Conservation (phyloP, 495 filamentous ascomycete genomes). For the Rostrohypoxylon terebratum region DNA sequence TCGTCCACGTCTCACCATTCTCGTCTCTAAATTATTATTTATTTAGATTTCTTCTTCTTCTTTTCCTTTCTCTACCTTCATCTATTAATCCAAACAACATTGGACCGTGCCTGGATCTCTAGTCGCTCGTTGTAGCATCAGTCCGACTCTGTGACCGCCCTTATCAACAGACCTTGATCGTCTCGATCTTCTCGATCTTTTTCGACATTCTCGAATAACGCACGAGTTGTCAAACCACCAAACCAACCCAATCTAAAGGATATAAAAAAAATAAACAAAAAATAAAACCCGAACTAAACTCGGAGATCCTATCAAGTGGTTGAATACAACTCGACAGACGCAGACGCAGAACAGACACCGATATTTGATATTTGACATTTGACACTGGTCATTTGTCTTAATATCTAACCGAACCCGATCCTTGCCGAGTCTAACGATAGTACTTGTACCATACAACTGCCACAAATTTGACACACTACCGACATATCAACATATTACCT, state of each 20-base stretch:
- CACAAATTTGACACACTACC: constrained; percentile 6
- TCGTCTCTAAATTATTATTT: constrained; percentile 13
- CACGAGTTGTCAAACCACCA: neutral
- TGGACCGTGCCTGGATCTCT: constrained; percentile 38
- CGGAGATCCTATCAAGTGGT: neutral
- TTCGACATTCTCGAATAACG: neutral
- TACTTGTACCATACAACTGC: constrained; percentile 34
- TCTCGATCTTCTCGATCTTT: neutral
- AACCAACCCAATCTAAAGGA: neutral
- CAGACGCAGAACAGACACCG: too few relatives aligned
- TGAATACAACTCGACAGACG: constrained; percentile 12
- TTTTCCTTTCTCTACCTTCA: constrained; percentile 16
- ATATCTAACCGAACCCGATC: constrained; percentile 25
- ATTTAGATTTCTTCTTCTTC: constrained; percentile 18
- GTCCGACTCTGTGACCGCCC: constrained; percentile 32
- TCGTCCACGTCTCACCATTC: neutral
- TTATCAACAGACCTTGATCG: constrained; percentile 3
- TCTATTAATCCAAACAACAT: constrained; percentile 40
- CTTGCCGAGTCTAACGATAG: constrained; percentile 22
- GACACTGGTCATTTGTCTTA: constrained; percentile 14
- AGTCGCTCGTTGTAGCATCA: constrained; percentile 45
- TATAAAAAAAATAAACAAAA: too few relatives aligned
- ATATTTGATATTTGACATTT: too few relatives aligned
- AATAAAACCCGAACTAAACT: neutral
- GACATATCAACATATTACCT: neutral